phyloP scores from a whole-genome alignment of 257 asterid species.

The Scutellaria barbata region DNA sequence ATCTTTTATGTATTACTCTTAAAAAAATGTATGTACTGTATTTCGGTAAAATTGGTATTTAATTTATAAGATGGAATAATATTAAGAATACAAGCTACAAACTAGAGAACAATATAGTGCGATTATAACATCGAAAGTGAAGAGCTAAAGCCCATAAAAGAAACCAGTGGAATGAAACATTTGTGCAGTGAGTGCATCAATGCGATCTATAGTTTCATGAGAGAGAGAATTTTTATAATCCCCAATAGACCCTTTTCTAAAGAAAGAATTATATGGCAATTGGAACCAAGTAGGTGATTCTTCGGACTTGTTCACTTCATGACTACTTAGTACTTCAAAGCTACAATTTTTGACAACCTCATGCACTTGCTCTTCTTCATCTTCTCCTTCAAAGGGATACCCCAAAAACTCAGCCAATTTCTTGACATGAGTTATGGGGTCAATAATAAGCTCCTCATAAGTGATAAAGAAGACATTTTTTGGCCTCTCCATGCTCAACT shows the following conservation, averaged over 20 bases:
- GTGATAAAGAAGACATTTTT: constrained; percentile 43
- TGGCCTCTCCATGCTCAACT: constrained; percentile 35
- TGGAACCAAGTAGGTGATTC: constrained; percentile 41
- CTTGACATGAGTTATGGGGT: constrained; percentile 43
- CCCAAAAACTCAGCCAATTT: constrained; percentile 48
- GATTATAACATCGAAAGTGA: not conserved
- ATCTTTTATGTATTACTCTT: no score
- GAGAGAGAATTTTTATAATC: constrained; percentile 42
- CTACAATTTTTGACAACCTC: constrained; percentile 44
- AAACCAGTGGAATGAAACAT: constrained; percentile 43
- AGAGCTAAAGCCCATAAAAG: constrained; percentile 38
- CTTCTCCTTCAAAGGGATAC: constrained; percentile 42
- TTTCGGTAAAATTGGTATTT: no score
- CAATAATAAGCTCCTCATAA: constrained; percentile 46
- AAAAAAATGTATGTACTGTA: no score
- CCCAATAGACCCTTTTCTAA: constrained; percentile 45
- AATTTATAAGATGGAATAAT: no score
- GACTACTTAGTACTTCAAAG: constrained; percentile 39
- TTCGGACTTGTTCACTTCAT: constrained; percentile 47
- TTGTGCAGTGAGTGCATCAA: constrained; percentile 42
- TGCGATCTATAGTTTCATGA: constrained; percentile 29
- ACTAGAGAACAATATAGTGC: not conserved
- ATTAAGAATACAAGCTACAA: not conserved
- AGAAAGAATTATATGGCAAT: constrained; percentile 44
- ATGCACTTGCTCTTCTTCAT: constrained; percentile 33